Conservation (phyloP, 306 rosid genomes). For the Castanea mollissima region DNA sequence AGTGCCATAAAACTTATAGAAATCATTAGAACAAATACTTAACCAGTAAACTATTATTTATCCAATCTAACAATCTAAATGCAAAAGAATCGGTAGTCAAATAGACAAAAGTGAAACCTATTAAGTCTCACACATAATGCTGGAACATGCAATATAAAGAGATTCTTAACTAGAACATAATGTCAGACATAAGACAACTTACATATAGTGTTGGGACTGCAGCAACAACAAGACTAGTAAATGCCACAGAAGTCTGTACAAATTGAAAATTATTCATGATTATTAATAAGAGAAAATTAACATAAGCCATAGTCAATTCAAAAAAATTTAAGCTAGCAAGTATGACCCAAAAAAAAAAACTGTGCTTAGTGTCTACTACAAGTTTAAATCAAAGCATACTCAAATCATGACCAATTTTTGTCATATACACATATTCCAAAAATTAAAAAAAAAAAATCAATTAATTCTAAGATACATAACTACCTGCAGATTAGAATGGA, state of each 20-base stretch:
- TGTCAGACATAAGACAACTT: conserved; percentile 37
- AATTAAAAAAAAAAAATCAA: background rate
- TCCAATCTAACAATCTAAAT: background rate
- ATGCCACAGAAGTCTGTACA: conserved; percentile 85
- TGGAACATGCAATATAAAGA: background rate
- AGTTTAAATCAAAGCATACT: background rate
- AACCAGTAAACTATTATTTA: background rate
- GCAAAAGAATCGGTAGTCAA: background rate
- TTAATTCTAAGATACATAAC: background rate
- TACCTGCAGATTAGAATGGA: background rate
- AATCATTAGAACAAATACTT: background rate
- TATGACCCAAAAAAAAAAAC: background rate
- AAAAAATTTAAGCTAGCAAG: background rate
- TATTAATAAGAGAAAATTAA: conserved; percentile 2
- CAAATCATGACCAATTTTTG: background rate
- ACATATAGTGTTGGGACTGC: conserved; percentile 81
- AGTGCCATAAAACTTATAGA: background rate
- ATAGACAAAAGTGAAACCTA: background rate
- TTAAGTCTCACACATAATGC: background rate
- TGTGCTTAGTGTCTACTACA: no score
- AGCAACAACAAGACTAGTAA: conserved; percentile 77
- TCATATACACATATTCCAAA: background rate
- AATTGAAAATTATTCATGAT: conserved; percentile 15
- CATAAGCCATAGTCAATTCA: background rate
- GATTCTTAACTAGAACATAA: conserved; percentile 13